These are phyloP conservation scores for Termitomyces sp. DNA, from an alignment of 768 basidiomycete genomes.

Conservation along the genomic window DNA sequence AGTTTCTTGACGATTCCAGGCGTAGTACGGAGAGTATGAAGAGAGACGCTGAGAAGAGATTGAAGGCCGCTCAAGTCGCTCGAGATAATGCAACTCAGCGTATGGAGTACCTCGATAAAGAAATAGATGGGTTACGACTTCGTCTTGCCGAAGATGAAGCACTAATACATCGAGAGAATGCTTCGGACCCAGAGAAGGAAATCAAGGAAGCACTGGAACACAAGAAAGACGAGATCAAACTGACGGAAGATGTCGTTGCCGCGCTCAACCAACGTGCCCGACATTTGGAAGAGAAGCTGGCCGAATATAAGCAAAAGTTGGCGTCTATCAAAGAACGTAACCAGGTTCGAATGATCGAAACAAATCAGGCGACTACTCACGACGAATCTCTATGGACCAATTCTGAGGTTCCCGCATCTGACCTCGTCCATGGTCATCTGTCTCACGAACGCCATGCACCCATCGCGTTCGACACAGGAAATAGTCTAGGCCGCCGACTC, in stretches of 20 bases:
- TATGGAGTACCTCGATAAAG: conserved; percentile 54
- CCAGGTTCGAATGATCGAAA: conserved; percentile 40
- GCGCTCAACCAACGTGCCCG: conserved; percentile 60
- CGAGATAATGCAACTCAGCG: conserved; percentile 58
- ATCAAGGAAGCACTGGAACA: conserved; percentile 45
- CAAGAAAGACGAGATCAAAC: conserved; percentile 56
- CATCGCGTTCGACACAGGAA: conserved; percentile 4
- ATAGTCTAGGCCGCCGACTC: conserved; percentile 8
- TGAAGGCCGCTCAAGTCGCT: conserved; percentile 60
- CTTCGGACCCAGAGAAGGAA: conserved; percentile 50
- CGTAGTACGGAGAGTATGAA: conserved; percentile 75
- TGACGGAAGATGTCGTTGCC: conserved; percentile 61
- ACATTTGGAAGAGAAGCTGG: conserved; percentile 69
- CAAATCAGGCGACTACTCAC: conserved; percentile 20
- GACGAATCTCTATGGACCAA: conserved; percentile 15
- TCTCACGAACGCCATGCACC: conserved; percentile 10
- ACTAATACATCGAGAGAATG: conserved; percentile 36
- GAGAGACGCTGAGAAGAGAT: conserved; percentile 84
- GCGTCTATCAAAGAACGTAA: conserved; percentile 52
- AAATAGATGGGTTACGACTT: conserved; percentile 51
- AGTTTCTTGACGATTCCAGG: conserved; percentile 81
- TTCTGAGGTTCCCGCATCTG: background rate
- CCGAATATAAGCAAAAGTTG: conserved; percentile 57
- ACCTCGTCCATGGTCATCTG: conserved; percentile 13
- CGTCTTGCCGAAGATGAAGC: conserved; percentile 52